Evolutionary conservation across 2,329 filamentous ascomycete species (phyloP).

Genomic region (Verticillium klebahnii): DNA sequence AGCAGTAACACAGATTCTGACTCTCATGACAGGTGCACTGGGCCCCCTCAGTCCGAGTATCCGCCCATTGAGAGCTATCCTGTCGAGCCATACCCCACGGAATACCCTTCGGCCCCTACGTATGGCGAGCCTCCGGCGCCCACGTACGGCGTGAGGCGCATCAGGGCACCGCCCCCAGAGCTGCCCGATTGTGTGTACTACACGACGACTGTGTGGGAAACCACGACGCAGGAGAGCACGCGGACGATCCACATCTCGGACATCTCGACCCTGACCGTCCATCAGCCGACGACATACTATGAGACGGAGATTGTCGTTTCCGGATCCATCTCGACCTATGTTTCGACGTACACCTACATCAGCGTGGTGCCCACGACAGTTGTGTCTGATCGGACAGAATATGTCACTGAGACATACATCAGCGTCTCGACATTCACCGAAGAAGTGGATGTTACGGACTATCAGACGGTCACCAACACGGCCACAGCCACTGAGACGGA

Average conservation of each 20-base stretch:
- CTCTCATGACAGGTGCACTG: not conserved
- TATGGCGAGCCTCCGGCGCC: not conserved
- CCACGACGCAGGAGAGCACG: slow-evolving; percentile 10
- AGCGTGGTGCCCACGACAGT: slow-evolving; percentile 8
- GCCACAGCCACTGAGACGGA: slow-evolving; percentile 1
- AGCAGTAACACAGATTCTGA: not conserved
- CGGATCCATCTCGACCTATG: slow-evolving; percentile 7
- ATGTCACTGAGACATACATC: slow-evolving; percentile 9
- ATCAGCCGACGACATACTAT: slow-evolving; percentile 6
- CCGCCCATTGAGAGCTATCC: not conserved
- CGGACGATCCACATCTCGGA: slow-evolving; percentile 8
- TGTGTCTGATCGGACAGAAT: slow-evolving; percentile 7
- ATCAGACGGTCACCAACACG: slow-evolving; percentile 5
- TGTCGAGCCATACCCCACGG: slow-evolving; percentile 1
- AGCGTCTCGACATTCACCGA: slow-evolving; percentile 6
- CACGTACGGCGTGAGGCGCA: not conserved
- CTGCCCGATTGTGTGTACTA: slow-evolving; percentile 11
- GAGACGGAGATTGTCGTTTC: slow-evolving; percentile 2
- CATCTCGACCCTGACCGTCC: slow-evolving; percentile 1
- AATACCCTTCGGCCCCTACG: not conserved
- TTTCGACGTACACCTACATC: slow-evolving; percentile 5
- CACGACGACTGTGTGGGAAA: slow-evolving; percentile 13
- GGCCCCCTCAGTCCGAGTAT: not conserved
- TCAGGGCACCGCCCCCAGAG: slow-evolving; percentile 2
- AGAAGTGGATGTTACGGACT: slow-evolving; percentile 8